Evolutionary conservation across 805 yeast species (phyloP), one percentile per base, ranked within the genome.

Genomic region (Candida sakaeoensis): DNA sequence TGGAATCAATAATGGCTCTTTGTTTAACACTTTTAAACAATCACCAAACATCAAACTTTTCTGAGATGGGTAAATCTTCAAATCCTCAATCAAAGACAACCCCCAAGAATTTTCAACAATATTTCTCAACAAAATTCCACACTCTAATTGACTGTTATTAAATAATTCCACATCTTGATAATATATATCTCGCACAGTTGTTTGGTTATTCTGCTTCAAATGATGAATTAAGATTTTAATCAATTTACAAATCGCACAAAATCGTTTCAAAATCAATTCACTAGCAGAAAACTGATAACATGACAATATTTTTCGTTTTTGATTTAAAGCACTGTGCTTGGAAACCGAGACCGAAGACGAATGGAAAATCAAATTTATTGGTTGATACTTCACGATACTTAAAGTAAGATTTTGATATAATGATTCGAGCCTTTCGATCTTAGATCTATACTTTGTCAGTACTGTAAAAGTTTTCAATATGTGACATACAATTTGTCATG

Each of bases 161-260:
- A 78, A 82, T 14, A 80, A 49, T 13, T 57, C 58, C 2, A 79
- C 83, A 50, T 80, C 80, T 36, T 65, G 65, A 54, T 82, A 82
- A 58, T 65, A 82, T 0, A 82, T 42, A 47, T 81, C 86, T 45
- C 89, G 59, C 39, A 67, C 66, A 1, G 85, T 69, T 1, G 73
- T 62, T 12, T 39, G 40, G 1, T 41, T 24, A 17, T 37, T 17
- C 13, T n/a, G 24, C 14, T 33, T 15, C 24, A 38, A 13, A 22
- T 45, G 49, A 3, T 33, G 16, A 12, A 40, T 37, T n/a, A 45
- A 22, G 15, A 41, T 18, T 27, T 40, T 45, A 15, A 46, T 37
- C 12, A 38, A 28, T 33, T 39, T 43, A 13, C 47, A 34, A 14
- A 47, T n/a, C 5, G 37, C 29, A n/a, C 41, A 29, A 34, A 45